phyloP scores from a whole-genome alignment of 2,329 filamentous ascomycete species.

The Monilinia laxa region DNA sequence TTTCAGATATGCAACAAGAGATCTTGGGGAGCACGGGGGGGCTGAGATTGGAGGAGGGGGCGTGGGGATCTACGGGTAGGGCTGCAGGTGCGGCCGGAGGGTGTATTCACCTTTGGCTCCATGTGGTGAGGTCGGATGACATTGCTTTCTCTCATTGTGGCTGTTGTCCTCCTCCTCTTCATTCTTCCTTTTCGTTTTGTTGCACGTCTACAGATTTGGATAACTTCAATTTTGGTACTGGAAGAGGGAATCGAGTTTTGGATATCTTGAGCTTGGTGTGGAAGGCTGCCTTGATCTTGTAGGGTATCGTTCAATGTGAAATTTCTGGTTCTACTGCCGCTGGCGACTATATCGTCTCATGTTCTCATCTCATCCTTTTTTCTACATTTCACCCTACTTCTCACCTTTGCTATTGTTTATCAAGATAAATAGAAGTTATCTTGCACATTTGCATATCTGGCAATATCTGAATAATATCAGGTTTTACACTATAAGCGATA shows the following conservation, averaged over 20 bases:
- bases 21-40: too few relatives aligned
- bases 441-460: background rate
- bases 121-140: background rate
- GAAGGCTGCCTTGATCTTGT: background rate
- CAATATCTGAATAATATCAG: background rate
- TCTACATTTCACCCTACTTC: background rate
- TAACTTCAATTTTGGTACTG: background rate
- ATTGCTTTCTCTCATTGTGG: too few relatives aligned
- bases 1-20: too few relatives aligned
- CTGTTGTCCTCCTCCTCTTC: too few relatives aligned
- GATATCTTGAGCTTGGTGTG: background rate
- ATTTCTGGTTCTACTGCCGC: background rate
- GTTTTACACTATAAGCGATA: too few relatives aligned
- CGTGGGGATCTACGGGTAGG: too few relatives aligned
- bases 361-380: background rate
- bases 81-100: too few relatives aligned
- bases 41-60: too few relatives aligned
- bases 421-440: background rate
- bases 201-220: background rate
- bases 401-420: background rate
- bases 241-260: background rate
- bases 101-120: too few relatives aligned
- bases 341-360: background rate
- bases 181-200: background rate
- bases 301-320: background rate